Base-by-base conservation (phyloP, 176 grass and related monocot species). In the Eragrostis nindensis region DNA sequence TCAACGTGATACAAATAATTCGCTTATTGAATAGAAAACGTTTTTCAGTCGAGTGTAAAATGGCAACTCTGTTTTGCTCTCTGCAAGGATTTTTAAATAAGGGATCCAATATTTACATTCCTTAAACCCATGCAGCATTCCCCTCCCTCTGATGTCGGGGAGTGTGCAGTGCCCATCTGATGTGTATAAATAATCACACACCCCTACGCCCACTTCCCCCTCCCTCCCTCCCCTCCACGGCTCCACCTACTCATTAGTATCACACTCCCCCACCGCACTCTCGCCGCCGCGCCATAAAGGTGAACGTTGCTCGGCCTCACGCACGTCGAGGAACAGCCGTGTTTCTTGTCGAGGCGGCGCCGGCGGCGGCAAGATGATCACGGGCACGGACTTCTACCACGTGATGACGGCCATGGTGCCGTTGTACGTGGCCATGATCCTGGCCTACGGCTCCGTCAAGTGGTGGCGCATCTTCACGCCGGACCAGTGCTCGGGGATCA, bases 401-500 rank as follows among this genome's bases (percentile, higher is more conserved):
- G 97, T 99, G 4, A 96, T 99, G 97, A 99, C 97, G 88, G 93
- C 97, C 41, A 85, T 99, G 97, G 89, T 99, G 88, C 97, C 97
- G 75, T 57, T 99, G 56, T 99, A 99, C 89, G 97, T 99, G 29
- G 97, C 97, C 1, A 99, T 99, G 97, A 99, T 99, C 75, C 85
- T 99, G 24, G 97, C 97, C 10, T 99, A 99, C 77, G 97, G 97
- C 0, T 99, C 97, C 17, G 97, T 99, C 11, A 82, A 95, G 73
- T 99, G 97, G 97, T 99, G 97, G 97, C 88, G 88, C 63, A 99
- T 99, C 80, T 99, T 99, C 89, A 88, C 93, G 7, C 97, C 97
- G 2, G 97, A 96, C 76, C 97, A 99, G 91, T 99, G 97, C 90
- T 99, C 97, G 1, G 97, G 97, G 25, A 99, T 99, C 84, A 99